Conservation (phyloP, 768 basidiomycete genomes). For the Boletus rufocinnamomeus region DNA sequence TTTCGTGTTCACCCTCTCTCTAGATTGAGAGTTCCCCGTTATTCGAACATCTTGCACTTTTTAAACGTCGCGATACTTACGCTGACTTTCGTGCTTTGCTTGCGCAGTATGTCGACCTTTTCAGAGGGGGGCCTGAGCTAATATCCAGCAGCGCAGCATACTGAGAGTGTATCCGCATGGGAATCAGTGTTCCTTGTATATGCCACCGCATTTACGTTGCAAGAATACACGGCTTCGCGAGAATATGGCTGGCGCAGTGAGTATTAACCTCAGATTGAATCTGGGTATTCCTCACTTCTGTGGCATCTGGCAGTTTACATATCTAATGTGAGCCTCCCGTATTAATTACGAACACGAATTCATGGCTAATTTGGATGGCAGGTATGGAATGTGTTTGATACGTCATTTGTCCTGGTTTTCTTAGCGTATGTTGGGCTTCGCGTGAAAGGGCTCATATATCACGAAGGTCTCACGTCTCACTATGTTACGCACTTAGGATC, state of each 20-base stretch:
- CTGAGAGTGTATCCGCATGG: conserved; percentile 52
- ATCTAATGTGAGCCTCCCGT: conserved; percentile 59
- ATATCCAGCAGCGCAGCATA: conserved; percentile 53
- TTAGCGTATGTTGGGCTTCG: conserved; percentile 67
- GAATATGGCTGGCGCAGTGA: conserved; percentile 88
- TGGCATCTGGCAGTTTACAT: conserved; percentile 60
- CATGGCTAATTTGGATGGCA: conserved; percentile 31
- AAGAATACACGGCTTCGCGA: conserved; percentile 84
- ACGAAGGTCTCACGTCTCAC: conserved; percentile 46
- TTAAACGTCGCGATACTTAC: conserved; percentile 71
- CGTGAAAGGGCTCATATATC: conserved; percentile 55
- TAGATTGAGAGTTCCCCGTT: conserved; percentile 81
- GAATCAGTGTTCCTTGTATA: conserved; percentile 78
- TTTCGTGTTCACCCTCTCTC: conserved; percentile 1
- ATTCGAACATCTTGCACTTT: conserved; percentile 76
- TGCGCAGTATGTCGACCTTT: conserved; percentile 57
- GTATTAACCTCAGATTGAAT: conserved; percentile 33
- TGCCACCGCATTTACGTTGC: conserved; percentile 74
- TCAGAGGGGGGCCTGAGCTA: conserved; percentile 1
- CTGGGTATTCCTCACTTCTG: conserved; percentile 1
- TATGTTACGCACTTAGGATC: not conserved
- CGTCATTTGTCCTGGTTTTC: conserved; percentile 70
- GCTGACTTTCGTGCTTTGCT: conserved; percentile 69
- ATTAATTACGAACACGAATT: not conserved
- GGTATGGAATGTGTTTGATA: conserved; percentile 93